Evolutionary conservation across 78 protist genomes (phyloP).

Genomic region (Cavenderia fasciculata): DNA sequence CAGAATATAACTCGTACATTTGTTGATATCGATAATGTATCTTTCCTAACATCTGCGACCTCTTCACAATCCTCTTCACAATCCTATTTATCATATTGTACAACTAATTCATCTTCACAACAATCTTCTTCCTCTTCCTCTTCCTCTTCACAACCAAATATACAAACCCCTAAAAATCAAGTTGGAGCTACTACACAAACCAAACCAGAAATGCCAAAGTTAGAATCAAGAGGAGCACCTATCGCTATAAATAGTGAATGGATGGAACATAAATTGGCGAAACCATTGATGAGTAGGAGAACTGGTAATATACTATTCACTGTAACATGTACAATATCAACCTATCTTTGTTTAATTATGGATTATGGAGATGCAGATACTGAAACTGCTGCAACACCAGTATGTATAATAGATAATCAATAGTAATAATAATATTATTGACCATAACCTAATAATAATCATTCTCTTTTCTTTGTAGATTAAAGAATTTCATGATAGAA

Average conservation of each 20-base stretch:
- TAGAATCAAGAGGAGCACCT: neutral
- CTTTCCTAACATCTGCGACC: no score
- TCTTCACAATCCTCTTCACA: no score
- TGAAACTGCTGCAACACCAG: conserved; percentile 14
- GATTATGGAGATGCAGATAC: conserved; percentile 24
- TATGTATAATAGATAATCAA: neutral
- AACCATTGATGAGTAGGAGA: neutral
- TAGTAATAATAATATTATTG: neutral
- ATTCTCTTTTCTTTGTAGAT: neutral
- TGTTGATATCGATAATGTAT: no score
- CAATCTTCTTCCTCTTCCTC: neutral
- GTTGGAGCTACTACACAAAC: neutral
- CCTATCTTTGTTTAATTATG: neutral
- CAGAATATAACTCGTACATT: no score
- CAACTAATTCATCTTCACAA: neutral
- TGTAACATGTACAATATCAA: conserved; percentile 14
- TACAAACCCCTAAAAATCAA: no score
- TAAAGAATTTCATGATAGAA: conserved; percentile 34
- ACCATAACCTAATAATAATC: neutral
- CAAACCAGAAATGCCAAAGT: neutral
- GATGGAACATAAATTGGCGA: conserved; percentile 12
- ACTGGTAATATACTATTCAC: neutral
- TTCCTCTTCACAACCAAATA: neutral
- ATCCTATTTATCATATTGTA: no score
- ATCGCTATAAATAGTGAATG: neutral